These are phyloP conservation scores for Phytophthora cryptogea DNA, from an alignment of 352 stramenopile genomes.

Conservation along the genomic window DNA sequence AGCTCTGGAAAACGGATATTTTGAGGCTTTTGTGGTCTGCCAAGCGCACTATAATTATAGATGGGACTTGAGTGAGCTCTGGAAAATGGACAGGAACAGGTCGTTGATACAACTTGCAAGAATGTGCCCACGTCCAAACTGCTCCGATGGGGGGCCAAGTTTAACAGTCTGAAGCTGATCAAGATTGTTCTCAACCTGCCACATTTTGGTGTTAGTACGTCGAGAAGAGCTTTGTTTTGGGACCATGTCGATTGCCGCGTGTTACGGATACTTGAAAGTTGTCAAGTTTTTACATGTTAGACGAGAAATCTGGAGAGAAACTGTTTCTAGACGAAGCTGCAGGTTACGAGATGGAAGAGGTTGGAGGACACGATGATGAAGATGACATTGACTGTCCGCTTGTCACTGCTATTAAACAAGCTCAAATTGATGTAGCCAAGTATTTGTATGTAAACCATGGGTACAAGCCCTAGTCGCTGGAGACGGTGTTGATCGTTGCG, in stretches of 20 bases:
- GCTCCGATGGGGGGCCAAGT: not conserved
- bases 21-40: conserved; percentile 3
- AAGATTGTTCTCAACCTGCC: not conserved
- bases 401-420: not conserved
- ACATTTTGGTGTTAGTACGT: not conserved
- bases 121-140: not conserved
- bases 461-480: conserved; percentile 1
- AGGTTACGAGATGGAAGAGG: not conserved
- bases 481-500: not conserved
- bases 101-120: conserved; percentile 8
- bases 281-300: conserved; percentile 10
- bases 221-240: not conserved
- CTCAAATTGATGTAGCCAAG: not conserved
- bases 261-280: not conserved
- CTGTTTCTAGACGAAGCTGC: not conserved
- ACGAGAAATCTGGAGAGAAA: not conserved
- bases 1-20: conserved; percentile 2
- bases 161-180: not conserved
- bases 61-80: not conserved
- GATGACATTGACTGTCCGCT: not conserved
- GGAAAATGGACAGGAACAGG: not conserved
- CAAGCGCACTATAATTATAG: not conserved
- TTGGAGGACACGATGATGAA: not conserved
- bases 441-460: conserved; percentile 3
- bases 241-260: not conserved